Percentiles rank a stretch among this genome's conserved stretches.
phyloP scores from a whole-genome alignment of 1,139 yeast species.

The Torulaspora pretoriensis region DNA sequence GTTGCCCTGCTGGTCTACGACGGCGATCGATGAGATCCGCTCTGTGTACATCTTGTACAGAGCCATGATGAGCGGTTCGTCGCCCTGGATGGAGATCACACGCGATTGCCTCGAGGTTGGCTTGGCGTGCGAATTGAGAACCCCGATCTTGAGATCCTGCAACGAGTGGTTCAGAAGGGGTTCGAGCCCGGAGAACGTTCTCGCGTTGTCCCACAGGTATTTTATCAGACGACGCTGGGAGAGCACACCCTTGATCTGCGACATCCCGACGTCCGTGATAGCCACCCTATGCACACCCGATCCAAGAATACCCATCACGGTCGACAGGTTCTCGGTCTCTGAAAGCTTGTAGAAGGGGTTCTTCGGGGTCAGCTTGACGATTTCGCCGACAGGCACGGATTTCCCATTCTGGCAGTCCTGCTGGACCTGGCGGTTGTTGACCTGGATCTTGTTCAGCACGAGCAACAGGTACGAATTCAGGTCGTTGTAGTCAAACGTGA shows the following conservation, averaged over 20 bases:
- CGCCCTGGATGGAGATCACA: constrained; percentile 80
- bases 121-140: constrained; percentile 29
- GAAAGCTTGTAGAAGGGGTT: constrained; percentile 78
- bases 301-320: constrained; percentile 81
- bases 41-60: constrained; percentile 77
- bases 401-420: constrained; percentile 36
- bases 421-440: constrained; percentile 37
- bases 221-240: constrained; percentile 83
- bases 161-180: constrained; percentile 59
- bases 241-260: constrained; percentile 65
- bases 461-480: constrained; percentile 76
- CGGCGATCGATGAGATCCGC: constrained; percentile 87
- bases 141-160: constrained; percentile 33
- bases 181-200: constrained; percentile 78
- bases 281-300: constrained; percentile 92
- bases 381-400: constrained; percentile 36
- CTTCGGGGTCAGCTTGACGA: constrained; percentile 62
- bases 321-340: constrained; percentile 61
- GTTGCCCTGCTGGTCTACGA: constrained; percentile 73
- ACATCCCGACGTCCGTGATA: constrained; percentile 51
- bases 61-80: constrained; percentile 82
- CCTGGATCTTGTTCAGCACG: constrained; percentile 61
- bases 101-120: constrained; percentile 35
- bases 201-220: constrained; percentile 87
- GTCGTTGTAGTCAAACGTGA: constrained; percentile 89